Percentiles rank a stretch among this genome's conserved stretches.
Conservation (phyloP, 2,329 filamentous ascomycete genomes). For the Alternaria sp. region DNA sequence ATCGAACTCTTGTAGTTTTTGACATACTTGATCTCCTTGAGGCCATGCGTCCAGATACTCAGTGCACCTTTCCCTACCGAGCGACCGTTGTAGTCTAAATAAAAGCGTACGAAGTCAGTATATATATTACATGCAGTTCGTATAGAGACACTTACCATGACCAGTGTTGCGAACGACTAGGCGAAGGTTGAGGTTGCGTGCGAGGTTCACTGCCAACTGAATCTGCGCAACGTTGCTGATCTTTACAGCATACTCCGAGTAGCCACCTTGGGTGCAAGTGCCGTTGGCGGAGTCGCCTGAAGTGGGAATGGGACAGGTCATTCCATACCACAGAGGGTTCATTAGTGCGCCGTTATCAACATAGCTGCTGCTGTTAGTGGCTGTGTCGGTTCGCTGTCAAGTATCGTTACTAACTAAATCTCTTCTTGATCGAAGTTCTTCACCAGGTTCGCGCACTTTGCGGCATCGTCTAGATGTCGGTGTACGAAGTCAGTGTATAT, state of each 20-base stretch:
- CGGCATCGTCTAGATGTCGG: slow-evolving; percentile 22
- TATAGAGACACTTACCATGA: slow-evolving; percentile 18
- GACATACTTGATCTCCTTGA: slow-evolving; percentile 42
- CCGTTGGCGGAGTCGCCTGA: slow-evolving; percentile 26
- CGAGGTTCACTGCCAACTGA: slow-evolving; percentile 46
- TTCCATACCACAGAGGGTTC: slow-evolving; percentile 41
- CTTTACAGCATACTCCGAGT: slow-evolving; percentile 39
- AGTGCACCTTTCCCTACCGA: slow-evolving; percentile 39
- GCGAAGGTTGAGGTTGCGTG: slow-evolving; percentile 41
- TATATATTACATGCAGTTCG: too few relatives aligned
- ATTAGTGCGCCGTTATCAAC: slow-evolving; percentile 37
- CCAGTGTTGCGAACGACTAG: slow-evolving; percentile 45
- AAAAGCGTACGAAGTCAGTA: too few relatives aligned
- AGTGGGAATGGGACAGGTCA: slow-evolving; percentile 35
- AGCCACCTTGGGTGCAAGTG: slow-evolving; percentile 43
- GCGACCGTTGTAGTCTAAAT: slow-evolving; percentile 34
- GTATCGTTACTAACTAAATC: slow-evolving; percentile 28
- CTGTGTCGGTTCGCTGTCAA: neutral
- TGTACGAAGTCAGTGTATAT: too few relatives aligned
- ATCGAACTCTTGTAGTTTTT: slow-evolving; percentile 32
- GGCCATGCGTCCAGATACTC: slow-evolving; percentile 42
- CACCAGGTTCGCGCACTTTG: slow-evolving; percentile 32
- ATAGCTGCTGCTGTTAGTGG: slow-evolving; percentile 22
- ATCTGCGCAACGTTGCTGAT: slow-evolving; percentile 42
- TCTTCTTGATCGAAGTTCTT: slow-evolving; percentile 27